Evolutionary conservation across 1,284 basidiomycete genomes (phyloP), one percentile per base, ranked within the genome.

Genomic region (Boletellus deceptivus): DNA sequence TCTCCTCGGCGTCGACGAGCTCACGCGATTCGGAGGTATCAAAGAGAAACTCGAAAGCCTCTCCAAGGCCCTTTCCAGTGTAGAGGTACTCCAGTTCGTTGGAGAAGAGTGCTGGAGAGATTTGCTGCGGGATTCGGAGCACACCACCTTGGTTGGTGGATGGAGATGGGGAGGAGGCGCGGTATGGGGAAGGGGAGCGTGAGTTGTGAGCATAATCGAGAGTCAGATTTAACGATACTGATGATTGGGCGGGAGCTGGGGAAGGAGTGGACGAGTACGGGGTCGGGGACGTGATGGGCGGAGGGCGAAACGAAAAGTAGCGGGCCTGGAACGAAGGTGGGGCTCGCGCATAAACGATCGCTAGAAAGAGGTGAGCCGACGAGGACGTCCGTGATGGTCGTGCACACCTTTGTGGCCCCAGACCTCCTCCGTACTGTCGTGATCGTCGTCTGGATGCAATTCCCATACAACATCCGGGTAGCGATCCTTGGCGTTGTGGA

Each of bases 401-500:
- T 24, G 62, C 75, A 31, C 20, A 92, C 91, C 91, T 79, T 96
- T 95, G 71, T 96, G 93, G 1, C 90, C 92, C 83, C 88, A 92
- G 16, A 94, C 80, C 54, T 86, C 82, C 45, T 86, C 82, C 34
- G 70, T 65, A 10, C 71, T 62, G 29, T 75, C 71, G 24, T 72
- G 72, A 48, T 77, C 78, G 33, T 78, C 77, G 24, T 83, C 79
- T 42, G 70, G 71, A 16, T 71, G 69, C 20, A 89, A 74, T 67
- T 91, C 85, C 93, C 93, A 97, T 16, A 90, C 84, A 47, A 98
- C 91, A 73, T 97, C 94, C n/a, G 89, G 88, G 65, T 93, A 96
- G 49, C 90, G 77, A 53, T 92, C 86, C 67, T 88, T 88, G 22
- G 93, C 86, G 53, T 86, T 76, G 55, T 79, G 77, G 69, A 92